Percentiles rank a stretch among this genome's conserved stretches.
Conservation (phyloP, 2,329 filamentous ascomycete species). For the Colletotrichum chlorophyti region DNA sequence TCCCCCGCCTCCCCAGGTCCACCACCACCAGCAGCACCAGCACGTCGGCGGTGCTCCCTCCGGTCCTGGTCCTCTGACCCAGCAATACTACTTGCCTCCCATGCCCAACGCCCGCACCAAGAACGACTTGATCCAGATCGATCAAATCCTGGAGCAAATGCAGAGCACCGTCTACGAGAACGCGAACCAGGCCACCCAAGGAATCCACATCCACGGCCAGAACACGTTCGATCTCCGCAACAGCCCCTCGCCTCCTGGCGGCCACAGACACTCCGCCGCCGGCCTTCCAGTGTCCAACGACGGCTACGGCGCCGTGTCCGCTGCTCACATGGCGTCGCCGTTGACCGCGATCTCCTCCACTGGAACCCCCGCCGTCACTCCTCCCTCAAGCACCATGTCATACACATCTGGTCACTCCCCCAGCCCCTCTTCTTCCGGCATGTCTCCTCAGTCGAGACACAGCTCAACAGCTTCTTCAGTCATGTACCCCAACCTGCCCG, state of each 20-base stretch:
- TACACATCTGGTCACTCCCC: slow-evolving; percentile 82
- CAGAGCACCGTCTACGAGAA: slow-evolving; percentile 96
- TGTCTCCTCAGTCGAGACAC: slow-evolving; percentile 72
- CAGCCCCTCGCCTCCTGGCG: slow-evolving; percentile 58
- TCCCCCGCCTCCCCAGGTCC: slow-evolving; percentile 34
- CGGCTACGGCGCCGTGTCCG: slow-evolving; percentile 50
- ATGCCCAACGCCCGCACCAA: slow-evolving; percentile 91
- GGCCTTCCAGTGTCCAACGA: slow-evolving; percentile 43
- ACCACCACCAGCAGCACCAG: slow-evolving; percentile 35
- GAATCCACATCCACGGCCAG: slow-evolving; percentile 78
- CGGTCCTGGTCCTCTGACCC: slow-evolving; percentile 65
- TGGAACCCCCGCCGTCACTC: slow-evolving; percentile 79
- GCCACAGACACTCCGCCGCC: slow-evolving; percentile 43
- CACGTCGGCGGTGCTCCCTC: slow-evolving; percentile 62
- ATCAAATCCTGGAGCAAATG: slow-evolving; percentile 94
- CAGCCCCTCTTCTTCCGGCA: slow-evolving; percentile 71
- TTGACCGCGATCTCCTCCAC: slow-evolving; percentile 64
- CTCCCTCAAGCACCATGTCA: slow-evolving; percentile 76
- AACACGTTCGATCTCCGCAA: slow-evolving; percentile 66
- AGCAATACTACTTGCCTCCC: slow-evolving; percentile 87
- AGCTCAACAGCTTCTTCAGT: slow-evolving; percentile 65
- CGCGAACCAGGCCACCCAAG: slow-evolving; percentile 80
- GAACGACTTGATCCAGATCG: slow-evolving; percentile 91
- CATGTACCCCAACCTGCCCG: slow-evolving; percentile 78
- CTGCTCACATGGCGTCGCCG: slow-evolving; percentile 67